Evolutionary conservation across 306 rosid species (phyloP).

Genomic region (Corylus avellana): DNA sequence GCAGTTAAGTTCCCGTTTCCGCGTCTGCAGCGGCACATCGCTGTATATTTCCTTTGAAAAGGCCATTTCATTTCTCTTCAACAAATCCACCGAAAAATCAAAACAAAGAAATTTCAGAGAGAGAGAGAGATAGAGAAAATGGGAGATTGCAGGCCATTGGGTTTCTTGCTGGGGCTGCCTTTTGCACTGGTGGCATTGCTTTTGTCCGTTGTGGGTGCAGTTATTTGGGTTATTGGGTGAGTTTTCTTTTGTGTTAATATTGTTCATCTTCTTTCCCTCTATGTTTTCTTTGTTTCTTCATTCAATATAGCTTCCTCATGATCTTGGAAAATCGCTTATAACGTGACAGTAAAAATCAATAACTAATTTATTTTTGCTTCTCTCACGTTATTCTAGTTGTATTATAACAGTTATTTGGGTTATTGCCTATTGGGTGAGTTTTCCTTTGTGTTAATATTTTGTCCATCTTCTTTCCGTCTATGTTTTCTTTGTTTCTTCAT

Average conservation of each 20-base stretch:
- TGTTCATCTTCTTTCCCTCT: neutral
- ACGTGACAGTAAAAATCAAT: too few species aligned
- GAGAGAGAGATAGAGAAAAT: constrained; percentile 21
- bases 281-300: neutral
- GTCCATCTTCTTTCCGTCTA: neutral
- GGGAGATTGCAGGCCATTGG: constrained; percentile 83
- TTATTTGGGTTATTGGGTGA: constrained; percentile 79
- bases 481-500: neutral
- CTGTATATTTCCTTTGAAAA: neutral
- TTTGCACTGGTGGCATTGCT: constrained; percentile 68
- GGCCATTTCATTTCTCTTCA: neutral
- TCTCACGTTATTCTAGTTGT: too few species aligned
- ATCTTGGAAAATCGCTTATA: too few species aligned
- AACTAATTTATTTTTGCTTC: too few species aligned
- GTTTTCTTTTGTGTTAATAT: neutral
- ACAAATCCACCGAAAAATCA: neutral
- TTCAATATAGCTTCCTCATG: neutral
- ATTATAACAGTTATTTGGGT: constrained; percentile 44
- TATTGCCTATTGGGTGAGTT: constrained; percentile 50
- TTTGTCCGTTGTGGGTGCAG: constrained; percentile 63
- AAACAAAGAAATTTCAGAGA: neutral
- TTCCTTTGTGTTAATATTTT: neutral
- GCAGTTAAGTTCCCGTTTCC: neutral
- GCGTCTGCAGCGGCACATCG: neutral
- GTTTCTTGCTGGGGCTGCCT: constrained; percentile 79